Evolutionary conservation across 2,329 filamentous ascomycete species (phyloP).

Genomic region (Hypoxylon sp.): DNA sequence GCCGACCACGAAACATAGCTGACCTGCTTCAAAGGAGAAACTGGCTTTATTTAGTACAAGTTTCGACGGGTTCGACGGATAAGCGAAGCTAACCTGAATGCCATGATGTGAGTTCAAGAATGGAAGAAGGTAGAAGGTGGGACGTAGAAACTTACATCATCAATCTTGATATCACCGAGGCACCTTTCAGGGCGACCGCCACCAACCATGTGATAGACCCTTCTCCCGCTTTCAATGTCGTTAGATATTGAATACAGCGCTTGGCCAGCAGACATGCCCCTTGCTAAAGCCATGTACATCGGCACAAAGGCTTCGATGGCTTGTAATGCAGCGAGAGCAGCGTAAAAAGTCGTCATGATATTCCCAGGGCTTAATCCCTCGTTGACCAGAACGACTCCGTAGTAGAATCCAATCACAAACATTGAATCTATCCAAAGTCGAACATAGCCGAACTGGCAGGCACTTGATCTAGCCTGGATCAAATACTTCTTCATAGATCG

Average conservation of each 20-base stretch:
- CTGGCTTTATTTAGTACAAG: conserved; percentile 72
- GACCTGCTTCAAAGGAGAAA: conserved; percentile 79
- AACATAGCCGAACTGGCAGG: conserved; percentile 79
- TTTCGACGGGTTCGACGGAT: conserved; percentile 77
- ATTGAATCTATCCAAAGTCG: conserved; percentile 82
- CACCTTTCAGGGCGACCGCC: conserved; percentile 61
- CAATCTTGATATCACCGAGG: conserved; percentile 77
- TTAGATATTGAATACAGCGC: conserved; percentile 67
- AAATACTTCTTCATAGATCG: conserved; percentile 75
- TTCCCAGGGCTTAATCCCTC: conserved; percentile 73
- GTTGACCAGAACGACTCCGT: conserved; percentile 79
- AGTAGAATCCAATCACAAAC: conserved; percentile 93
- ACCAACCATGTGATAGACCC: conserved; percentile 53
- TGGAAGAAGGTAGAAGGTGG: not conserved
- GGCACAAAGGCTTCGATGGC: conserved; percentile 81
- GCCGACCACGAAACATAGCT: conserved; percentile 86
- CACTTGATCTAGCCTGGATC: conserved; percentile 76
- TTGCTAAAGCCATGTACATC: conserved; percentile 82
- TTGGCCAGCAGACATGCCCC: conserved; percentile 81
- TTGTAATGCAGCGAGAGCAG: conserved; percentile 81
- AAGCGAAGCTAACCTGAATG: conserved; percentile 81
- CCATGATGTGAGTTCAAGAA: conserved; percentile 15
- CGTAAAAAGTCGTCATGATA: conserved; percentile 88
- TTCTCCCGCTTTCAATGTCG: conserved; percentile 49
- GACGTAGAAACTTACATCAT: conserved; percentile 66